Base-by-base conservation (phyloP, 257 asterid genomes). In the Prunella vulgaris region DNA sequence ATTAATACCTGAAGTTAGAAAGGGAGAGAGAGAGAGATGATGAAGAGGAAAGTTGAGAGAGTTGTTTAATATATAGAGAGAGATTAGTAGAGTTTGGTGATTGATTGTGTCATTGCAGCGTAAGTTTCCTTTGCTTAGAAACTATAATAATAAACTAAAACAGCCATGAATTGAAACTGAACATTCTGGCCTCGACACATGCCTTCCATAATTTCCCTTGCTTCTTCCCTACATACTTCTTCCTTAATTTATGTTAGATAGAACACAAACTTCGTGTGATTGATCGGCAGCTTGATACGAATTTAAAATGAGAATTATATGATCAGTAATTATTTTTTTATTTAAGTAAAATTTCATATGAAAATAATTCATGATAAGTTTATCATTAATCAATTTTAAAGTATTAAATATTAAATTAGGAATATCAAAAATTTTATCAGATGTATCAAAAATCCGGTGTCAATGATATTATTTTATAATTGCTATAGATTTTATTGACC, bases 121-220 rank as follows among this genome's bases (percentile, higher is more conserved):
- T 38, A 57, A 25, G 53, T 17, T 69, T 15, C 21, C 60, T 59
- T 70, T 46, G 74, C 74, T 40, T 58, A 44, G 35, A 57, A 60
- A 49, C 61, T n/a, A n/a, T n/a, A 22, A 66, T 5, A 44, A 14
- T 49, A 28, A 60, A 22, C 60, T 5, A 32, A 53, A 33, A 30
- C 10, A 53, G 40, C 64, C 64, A 35, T 54, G 38, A 53, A 35
- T 12, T 42, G 18, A 42, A 67, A 67, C 72, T 30, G 42, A 24
- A 64, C 28, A 38, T 13, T 40, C 22, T 38, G 20, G 0, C 14
- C 21, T 44, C 18, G 20, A 27, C 57, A 64, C 22, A 20, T 42
- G 24, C 69, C 13, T 64, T 7, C 5, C 28, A n/a, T 13, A 7
- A 7, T 32, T 51, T 7, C 15, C 13, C 5, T 40, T 12, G 49